Base-by-base conservation (phyloP, 441 rosid genomes). In the Arabidopsis lyrata region DNA sequence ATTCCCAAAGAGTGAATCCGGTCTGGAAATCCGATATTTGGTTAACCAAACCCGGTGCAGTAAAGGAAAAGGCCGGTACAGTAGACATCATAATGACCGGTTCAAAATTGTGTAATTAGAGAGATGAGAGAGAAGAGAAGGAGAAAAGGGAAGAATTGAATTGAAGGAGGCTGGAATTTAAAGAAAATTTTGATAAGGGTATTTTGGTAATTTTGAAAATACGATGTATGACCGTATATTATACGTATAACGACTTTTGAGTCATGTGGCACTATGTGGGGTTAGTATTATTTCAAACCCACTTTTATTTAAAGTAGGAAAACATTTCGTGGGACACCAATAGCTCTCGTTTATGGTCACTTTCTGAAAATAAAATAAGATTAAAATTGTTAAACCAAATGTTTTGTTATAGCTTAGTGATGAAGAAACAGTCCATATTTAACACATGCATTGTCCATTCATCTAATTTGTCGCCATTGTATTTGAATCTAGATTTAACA, bases 141-240 rank as follows among this genome's bases (percentile, higher is more conserved):
- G 63, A 82, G 82, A 86, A 89, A 81, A 93, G 95, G 97, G 98
- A 89, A 86, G 95, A 88, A 85, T 63, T 79, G 97, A 80, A 77
- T 81, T 74, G 63, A 54, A 27, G 82, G 84, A 61, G 84, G 41
- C 54, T 72, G 75, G 56, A 83, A 90, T 90, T 89, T 93, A 93
- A 71, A 84, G 42, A 74, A 32, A 65, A 8, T 0, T 0, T 0
- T 7, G 5, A 5, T 8, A 53, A 31, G 81, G 80, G 80, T 58
- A 77, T 52, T 78, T 73, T 70, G 18, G 84, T 85, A 41, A 48
- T 31, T 34, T 34, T 4, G 0, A 0, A 57, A 56, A 70, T 60
- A 70, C 66, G 14, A 35, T 48, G 49, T 48, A 35, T 0, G 35
- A 20, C 44, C 35, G 61, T 72, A 72, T 41, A 16, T 47, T 44